Base-by-base conservation (phyloP, 1,284 basidiomycete species). In the Ustilago trichophora region DNA sequence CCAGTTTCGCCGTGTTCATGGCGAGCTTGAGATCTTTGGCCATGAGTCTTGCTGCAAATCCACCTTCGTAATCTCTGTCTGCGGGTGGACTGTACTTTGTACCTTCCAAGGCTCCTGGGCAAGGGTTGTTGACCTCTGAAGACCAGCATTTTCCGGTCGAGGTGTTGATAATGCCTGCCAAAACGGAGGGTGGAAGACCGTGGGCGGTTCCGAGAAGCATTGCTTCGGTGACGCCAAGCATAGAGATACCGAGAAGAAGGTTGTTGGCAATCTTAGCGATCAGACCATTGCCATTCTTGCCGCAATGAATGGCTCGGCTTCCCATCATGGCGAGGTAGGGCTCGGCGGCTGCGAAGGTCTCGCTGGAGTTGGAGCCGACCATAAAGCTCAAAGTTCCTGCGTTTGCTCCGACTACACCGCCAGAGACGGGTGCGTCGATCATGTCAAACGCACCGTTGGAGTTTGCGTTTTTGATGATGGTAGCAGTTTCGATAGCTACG, bases 341-440 rank as follows among this genome's bases (percentile, higher is more conserved):
- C 44, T 85, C 83, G 7, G 90, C 87, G 21, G 83, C 82, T 12
- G 26, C 13, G 75, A 89, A 93, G 13, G 87, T 85, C 5, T 82
- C 77, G 29, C 86, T 81, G 2, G 87, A 84, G 6, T 91, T 90
- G n/a, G 75, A 69, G 8, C 92, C 92, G 22, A 93, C 90, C 53
- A 95, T 89, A 85, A 95, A 95, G 16, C 90, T 88, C n/a, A 95
- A 85, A 0, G 91, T 91, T 0, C 55, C 76, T 0, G 75, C 89
- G 76, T 89, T 88, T 9, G 93, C 93, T 19, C 92, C 92, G 15
- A 89, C 84, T 7, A 92, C 91, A 87, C 92, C 93, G 55, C 92
- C 92, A 29, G 91, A 92, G 0, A 95, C 92, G 13, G 92, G 93
- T 2, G 92, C 91, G 81, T 95, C 92, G 38, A 94, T 86, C 87